These are phyloP conservation scores for Botrytis cinerea DNA, from an alignment of 2,329 filamentous ascomycete genomes.

Conservation along the genomic window DNA sequence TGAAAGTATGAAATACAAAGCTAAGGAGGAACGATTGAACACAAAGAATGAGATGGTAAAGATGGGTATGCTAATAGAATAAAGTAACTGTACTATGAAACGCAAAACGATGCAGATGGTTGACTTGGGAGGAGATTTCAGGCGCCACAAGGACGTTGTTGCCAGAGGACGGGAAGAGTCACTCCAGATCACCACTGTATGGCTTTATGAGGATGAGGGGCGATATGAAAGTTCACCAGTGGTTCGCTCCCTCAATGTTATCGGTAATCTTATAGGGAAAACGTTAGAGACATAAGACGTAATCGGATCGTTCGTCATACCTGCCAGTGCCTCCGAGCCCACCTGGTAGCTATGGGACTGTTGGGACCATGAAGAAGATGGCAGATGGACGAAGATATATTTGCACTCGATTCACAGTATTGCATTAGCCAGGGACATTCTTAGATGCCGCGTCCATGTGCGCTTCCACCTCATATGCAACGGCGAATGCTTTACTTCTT, in stretches of 20 bases:
- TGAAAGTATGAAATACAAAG: neutral
- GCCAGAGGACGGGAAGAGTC: slow-evolving; percentile 1
- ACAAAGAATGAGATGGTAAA: neutral
- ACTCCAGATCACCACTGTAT: neutral
- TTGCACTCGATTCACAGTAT: neutral
- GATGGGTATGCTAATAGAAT: neutral
- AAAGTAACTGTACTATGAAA: neutral
- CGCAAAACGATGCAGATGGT: neutral
- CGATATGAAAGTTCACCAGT: neutral
- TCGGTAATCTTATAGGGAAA: neutral
- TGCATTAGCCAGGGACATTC: neutral
- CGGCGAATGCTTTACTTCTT: neutral
- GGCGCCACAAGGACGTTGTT: slow-evolving; percentile 10
- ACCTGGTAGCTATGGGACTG: neutral
- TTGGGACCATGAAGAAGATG: neutral
- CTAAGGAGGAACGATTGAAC: neutral
- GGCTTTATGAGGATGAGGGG: slow-evolving; percentile 9
- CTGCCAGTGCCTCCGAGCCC: neutral
- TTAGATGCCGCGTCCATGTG: neutral
- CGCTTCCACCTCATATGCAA: neutral
- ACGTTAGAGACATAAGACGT: neutral
- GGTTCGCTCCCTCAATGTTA: neutral
- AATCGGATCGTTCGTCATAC: neutral
- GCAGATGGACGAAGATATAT: neutral
- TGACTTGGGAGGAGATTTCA: neutral